These are phyloP conservation scores for Penicillium flavigenum DNA, from an alignment of 495 filamentous ascomycete genomes.

Conservation along the genomic window DNA sequence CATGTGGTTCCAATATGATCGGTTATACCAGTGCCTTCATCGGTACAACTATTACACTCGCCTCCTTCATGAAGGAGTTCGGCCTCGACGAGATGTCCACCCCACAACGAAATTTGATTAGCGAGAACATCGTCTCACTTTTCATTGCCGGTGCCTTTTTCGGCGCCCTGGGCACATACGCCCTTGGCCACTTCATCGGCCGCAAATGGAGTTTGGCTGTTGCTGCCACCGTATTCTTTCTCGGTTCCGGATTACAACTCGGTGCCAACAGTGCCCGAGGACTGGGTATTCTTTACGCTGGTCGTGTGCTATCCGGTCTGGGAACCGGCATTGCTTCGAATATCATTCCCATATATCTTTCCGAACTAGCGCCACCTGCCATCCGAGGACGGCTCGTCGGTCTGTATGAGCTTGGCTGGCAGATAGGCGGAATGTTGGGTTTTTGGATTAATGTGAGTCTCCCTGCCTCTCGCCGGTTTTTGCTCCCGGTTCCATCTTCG, in stretches of 20 bases:
- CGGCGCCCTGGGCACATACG: slow-evolving; percentile 62
- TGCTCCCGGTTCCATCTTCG: not conserved
- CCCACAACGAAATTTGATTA: slow-evolving; percentile 47
- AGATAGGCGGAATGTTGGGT: slow-evolving; percentile 69
- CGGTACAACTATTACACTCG: slow-evolving; percentile 62
- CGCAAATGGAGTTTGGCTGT: slow-evolving; percentile 54
- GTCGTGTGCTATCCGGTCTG: slow-evolving; percentile 69
- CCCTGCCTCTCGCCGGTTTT: not conserved
- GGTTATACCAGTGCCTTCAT: slow-evolving; percentile 73
- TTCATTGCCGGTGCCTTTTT: slow-evolving; percentile 70
- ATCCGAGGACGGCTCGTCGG: slow-evolving; percentile 77
- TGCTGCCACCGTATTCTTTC: slow-evolving; percentile 56
- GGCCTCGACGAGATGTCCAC: slow-evolving; percentile 44
- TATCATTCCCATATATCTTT: slow-evolving; percentile 75
- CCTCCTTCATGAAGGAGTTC: slow-evolving; percentile 61
- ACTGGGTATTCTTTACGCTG: slow-evolving; percentile 63
- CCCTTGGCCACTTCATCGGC: slow-evolving; percentile 55
- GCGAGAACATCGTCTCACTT: slow-evolving; percentile 67
- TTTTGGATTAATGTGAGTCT: slow-evolving; percentile 65
- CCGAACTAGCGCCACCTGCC: slow-evolving; percentile 75
- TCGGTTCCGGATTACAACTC: slow-evolving; percentile 64
- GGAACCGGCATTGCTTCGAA: slow-evolving; percentile 74
- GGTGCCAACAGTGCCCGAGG: slow-evolving; percentile 57
- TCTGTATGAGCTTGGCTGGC: slow-evolving; percentile 72
- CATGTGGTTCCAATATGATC: slow-evolving; percentile 70